Evolutionary conservation across 1,284 basidiomycete species (phyloP).

Genomic region (Trametes versicolor): DNA sequence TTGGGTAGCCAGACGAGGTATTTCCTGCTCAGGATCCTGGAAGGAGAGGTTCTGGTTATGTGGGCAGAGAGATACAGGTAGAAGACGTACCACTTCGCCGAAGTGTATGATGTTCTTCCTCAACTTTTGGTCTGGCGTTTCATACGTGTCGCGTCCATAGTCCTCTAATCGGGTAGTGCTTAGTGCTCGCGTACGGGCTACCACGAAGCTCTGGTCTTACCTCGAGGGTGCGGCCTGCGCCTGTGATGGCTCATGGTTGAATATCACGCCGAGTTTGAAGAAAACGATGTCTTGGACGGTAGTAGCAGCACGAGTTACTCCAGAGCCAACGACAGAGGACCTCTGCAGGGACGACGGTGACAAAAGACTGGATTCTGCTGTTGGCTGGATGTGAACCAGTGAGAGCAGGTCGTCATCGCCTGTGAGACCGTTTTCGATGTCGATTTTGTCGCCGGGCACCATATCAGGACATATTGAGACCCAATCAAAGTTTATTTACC

Average conservation of each 20-base stretch:
- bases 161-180: conserved; percentile 51
- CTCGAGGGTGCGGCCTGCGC: conserved; percentile 56
- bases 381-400: conserved; percentile 4
- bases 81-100: conserved; percentile 82
- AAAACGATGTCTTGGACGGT: background rate
- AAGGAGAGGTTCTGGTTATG: conserved; percentile 27
- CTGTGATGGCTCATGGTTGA: conserved; percentile 56
- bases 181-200: background rate
- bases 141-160: conserved; percentile 64
- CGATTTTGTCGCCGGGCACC: conserved; percentile 4
- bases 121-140: conserved; percentile 79
- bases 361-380: conserved; percentile 14
- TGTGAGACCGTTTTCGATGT: conserved; percentile 5
- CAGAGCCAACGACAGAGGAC: background rate
- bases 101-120: conserved; percentile 77
- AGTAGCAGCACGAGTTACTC: background rate
- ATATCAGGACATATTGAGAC: background rate
- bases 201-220: conserved; percentile 46
- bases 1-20: conserved; percentile 71
- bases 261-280: background rate
- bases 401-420: background rate
- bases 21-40: conserved; percentile 76
- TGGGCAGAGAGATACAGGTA: background rate
- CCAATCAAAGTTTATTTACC: no score
- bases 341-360: background rate